A percentile compares a stretch with the other conserved stretches of the same genome.
These are phyloP conservation scores for Dothistroma pini DNA, from an alignment of 2,329 filamentous ascomycete genomes.

Conservation along the genomic window DNA sequence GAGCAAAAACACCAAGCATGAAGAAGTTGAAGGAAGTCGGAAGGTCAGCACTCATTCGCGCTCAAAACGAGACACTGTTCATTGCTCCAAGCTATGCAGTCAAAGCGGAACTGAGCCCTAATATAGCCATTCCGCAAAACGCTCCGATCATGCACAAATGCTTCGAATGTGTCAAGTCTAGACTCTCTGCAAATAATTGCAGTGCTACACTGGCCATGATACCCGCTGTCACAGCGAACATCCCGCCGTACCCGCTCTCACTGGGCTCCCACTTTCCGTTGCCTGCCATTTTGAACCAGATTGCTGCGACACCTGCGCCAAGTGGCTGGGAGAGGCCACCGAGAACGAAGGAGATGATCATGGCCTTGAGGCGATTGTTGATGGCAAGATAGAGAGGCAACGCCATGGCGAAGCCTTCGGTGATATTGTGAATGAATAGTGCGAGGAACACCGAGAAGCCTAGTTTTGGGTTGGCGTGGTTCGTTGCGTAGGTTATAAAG, in stretches of 20 bases:
- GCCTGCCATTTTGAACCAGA: constrained; percentile 76
- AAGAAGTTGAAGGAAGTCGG: no score
- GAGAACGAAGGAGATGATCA: constrained; percentile 76
- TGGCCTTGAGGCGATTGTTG: constrained; percentile 72
- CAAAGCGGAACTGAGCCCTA: constrained; percentile 80
- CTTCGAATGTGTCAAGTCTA: constrained; percentile 76
- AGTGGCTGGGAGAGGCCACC: constrained; percentile 85
- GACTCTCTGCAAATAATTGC: constrained; percentile 80
- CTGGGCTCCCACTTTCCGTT: constrained; percentile 47
- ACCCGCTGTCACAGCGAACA: constrained; percentile 86
- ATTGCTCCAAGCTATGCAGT: constrained; percentile 51
- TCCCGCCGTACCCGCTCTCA: constrained; percentile 64
- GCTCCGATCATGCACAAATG: constrained; percentile 75
- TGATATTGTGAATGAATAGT: constrained; percentile 96
- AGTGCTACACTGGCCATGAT: constrained; percentile 95
- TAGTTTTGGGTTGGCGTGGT: constrained; percentile 85
- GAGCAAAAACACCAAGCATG: no score
- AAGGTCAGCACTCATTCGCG: no score
- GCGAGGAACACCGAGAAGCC: constrained; percentile 93
- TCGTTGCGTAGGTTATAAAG: constrained; percentile 91
- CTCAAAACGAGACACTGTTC: not conserved
- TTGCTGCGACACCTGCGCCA: constrained; percentile 75
- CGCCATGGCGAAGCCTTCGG: constrained; percentile 92
- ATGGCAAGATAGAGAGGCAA: constrained; percentile 90
- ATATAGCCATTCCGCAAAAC: constrained; percentile 80